These are phyloP conservation scores for Aaosphaeria pasadenensis DNA, from an alignment of 2,329 filamentous ascomycete species.

Conservation along the genomic window DNA sequence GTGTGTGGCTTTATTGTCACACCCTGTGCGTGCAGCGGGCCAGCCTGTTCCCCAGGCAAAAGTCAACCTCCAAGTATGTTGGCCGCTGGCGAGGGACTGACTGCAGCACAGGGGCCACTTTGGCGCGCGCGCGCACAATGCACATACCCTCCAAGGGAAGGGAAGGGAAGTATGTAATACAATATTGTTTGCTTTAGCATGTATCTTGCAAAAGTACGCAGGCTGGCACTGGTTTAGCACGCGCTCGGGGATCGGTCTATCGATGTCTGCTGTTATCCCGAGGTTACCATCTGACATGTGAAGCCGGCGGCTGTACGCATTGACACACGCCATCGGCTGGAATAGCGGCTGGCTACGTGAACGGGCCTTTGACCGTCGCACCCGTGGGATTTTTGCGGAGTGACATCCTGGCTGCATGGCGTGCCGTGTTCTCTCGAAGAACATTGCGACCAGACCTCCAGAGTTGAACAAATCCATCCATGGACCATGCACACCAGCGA, in stretches of 20 bases:
- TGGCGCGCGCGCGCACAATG: too few species aligned
- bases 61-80: not conserved
- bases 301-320: not conserved
- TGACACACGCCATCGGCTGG: too few species aligned
- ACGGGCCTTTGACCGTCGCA: not conserved
- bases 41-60: not conserved
- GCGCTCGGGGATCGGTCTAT: not conserved
- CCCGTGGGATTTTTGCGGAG: not conserved
- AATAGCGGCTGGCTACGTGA: not conserved
- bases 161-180: too few species aligned
- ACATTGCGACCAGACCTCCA: too few species aligned
- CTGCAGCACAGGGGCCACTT: too few species aligned
- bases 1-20: not conserved
- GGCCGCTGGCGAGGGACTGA: too few species aligned
- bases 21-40: not conserved
- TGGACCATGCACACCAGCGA: too few species aligned
- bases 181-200: not conserved
- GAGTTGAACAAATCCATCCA: too few species aligned
- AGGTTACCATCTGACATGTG: not conserved
- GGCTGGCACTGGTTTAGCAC: not conserved
- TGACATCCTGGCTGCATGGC: not conserved
- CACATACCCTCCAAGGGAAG: too few species aligned
- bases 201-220: not conserved
- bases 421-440: not conserved
- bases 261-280: not conserved